These are phyloP conservation scores for Kurtzmaniella quercitrusa DNA, from an alignment of 1,139 yeast species.

Conservation along the genomic window DNA sequence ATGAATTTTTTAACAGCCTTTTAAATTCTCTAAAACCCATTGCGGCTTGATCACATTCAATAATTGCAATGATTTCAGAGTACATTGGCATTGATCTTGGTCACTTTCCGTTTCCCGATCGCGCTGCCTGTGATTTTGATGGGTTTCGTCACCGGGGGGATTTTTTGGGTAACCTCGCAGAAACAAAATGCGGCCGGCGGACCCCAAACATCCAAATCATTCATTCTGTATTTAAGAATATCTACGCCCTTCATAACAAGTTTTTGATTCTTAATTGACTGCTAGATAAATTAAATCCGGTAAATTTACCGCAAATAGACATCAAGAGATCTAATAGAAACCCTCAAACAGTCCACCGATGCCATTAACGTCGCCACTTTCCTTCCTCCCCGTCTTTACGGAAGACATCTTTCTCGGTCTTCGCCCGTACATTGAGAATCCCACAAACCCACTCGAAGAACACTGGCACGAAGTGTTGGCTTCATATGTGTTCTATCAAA, in stretches of 20 bases:
- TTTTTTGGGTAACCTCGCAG: neutral
- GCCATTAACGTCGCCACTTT: neutral
- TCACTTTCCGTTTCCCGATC: neutral
- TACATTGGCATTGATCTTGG: too few species aligned
- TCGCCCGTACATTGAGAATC: conserved; percentile 44
- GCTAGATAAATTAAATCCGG: too few species aligned
- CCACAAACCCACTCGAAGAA: conserved; percentile 25
- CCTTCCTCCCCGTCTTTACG: conserved; percentile 22
- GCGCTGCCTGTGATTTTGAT: neutral
- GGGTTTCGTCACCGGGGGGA: neutral
- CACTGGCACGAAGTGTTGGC: conserved; percentile 55
- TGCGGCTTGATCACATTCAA: too few species aligned
- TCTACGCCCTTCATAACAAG: too few species aligned
- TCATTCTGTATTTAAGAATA: too few species aligned
- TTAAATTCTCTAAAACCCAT: too few species aligned
- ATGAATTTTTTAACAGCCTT: too few species aligned
- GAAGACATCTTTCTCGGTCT: conserved; percentile 43
- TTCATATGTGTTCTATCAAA: conserved; percentile 36
- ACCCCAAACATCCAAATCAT: neutral
- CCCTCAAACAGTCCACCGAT: neutral
- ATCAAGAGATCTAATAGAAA: neutral
- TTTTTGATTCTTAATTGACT: too few species aligned
- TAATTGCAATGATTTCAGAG: too few species aligned
- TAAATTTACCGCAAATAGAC: too few species aligned
- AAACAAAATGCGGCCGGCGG: neutral